Conservation (phyloP, 2,329 filamentous ascomycete species). For the Rutstroemia sydowiana region DNA sequence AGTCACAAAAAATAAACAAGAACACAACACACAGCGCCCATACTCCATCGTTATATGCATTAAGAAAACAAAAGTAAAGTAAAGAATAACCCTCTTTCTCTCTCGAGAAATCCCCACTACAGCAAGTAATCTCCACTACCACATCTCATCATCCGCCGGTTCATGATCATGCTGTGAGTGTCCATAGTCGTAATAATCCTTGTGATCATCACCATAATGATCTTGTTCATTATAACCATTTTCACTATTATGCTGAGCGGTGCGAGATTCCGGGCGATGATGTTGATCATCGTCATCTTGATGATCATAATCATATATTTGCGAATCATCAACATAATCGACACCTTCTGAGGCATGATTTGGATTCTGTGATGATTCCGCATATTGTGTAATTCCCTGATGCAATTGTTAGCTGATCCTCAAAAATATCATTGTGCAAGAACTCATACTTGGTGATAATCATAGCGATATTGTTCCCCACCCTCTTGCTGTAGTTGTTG, state of each 20-base stretch:
- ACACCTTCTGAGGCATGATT: slow-evolving; percentile 31
- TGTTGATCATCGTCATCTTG: slow-evolving; percentile 31
- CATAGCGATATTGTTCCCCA: slow-evolving; percentile 29
- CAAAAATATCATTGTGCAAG: not conserved
- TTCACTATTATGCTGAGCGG: slow-evolving; percentile 26
- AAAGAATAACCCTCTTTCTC: no score
- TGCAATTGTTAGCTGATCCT: slow-evolving; percentile 11
- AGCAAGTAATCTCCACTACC: slow-evolving; percentile 18
- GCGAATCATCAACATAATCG: slow-evolving; percentile 40
- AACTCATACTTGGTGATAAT: slow-evolving; percentile 31
- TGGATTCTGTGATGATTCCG: slow-evolving; percentile 27
- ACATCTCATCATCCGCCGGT: slow-evolving; percentile 29
- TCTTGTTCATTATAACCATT: slow-evolving; percentile 27
- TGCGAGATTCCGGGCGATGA: slow-evolving; percentile 29
- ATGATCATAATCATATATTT: slow-evolving; percentile 43
- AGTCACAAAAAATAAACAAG: no score
- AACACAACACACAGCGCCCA: no score
- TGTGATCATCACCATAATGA: slow-evolving; percentile 25
- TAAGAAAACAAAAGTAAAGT: no score
- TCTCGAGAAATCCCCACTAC: not conserved
- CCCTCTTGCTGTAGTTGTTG: slow-evolving; percentile 30
- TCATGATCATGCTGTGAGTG: slow-evolving; percentile 18
- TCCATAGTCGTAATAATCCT: slow-evolving; percentile 27
- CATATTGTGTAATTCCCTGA: slow-evolving; percentile 31
- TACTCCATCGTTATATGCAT: slow-evolving; percentile 31